Base-by-base conservation (phyloP, 257 asterid genomes). In the Solanum ahanhuiri region DNA sequence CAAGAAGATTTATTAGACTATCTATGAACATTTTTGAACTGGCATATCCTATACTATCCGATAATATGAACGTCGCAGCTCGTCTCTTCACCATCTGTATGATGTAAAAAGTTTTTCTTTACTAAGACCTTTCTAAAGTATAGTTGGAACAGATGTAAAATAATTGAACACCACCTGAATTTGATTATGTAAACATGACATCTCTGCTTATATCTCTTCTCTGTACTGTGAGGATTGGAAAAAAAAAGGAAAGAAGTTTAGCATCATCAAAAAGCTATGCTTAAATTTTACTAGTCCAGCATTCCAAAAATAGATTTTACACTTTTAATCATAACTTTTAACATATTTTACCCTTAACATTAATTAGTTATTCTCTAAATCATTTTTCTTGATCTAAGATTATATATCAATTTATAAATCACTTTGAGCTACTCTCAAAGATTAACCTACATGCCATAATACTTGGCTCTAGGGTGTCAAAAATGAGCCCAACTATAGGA, bases 1-100 rank as follows among this genome's bases (percentile, higher is more conserved):
- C 94, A 94, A 87, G 91, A 92, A 82, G 98, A 94, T 91, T 89
- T 96, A 82, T 87, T 85, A 14, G 95, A 93, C 86, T 92, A 93
- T 87, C 85, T 93, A 33, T 90, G 87, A 90, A 35, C 34, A 48
- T 48, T 30, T 81, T 81, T 48, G 20, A 48, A 48, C 20, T 81
- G 23, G 84, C 84, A 9, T 48, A 1, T 81, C 22, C 17, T 81
- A 81, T 48, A 17, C 39, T 75, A n/a, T 12, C 4, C 12, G 79
- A 33, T 71, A 71, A 33, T 33, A 17, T 71, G 79, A 31, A 82
- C 34, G 28, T 39, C 6, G 17, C 86, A 17, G 81, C 54, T 63
- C 72, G n/a, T 63, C 67, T 30, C 70, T 35, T n/a, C 60, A 37
- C 81, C 83, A 17, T 85, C 70, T 71, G 39, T 85, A 85, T 66